These are phyloP conservation scores for Rhodocollybia butyracea DNA, from an alignment of 768 basidiomycete genomes.

Conservation along the genomic window DNA sequence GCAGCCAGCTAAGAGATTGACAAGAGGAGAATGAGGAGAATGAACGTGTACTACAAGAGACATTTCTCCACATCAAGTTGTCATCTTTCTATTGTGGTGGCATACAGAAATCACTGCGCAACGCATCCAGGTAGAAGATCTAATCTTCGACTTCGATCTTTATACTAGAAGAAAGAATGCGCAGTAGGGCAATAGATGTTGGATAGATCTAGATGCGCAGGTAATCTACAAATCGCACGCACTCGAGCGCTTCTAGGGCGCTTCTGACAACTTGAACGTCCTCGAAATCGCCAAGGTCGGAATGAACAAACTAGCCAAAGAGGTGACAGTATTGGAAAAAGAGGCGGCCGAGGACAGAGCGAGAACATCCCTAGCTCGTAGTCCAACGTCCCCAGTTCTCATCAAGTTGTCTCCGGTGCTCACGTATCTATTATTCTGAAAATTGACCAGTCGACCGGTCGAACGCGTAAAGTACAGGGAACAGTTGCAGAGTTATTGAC, in stretches of 20 bases:
- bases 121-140: too few relatives aligned
- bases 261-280: not conserved
- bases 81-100: too few relatives aligned
- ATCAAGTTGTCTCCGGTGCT: slow-evolving; percentile 1
- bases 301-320: not conserved
- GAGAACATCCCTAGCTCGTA: not conserved
- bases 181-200: not conserved
- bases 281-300: slow-evolving; percentile 1
- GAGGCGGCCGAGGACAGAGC: not conserved
- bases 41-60: too few relatives aligned
- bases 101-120: too few relatives aligned
- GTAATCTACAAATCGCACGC: not conserved
- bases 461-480: not conserved
- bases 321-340: not conserved
- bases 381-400: not conserved
- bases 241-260: not conserved
- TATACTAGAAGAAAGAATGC: not conserved
- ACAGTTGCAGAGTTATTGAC: slow-evolving; percentile 1
- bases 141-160: too few relatives aligned
- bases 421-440: slow-evolving; percentile 1
- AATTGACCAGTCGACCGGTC: slow-evolving; percentile 3
- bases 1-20: too few relatives aligned
- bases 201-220: too few relatives aligned
- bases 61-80: too few relatives aligned
- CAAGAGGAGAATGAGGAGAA: too few relatives aligned